A percentile compares a stretch with the other conserved stretches of the same genome.
phyloP scores from a whole-genome alignment of 164 flowering plant species.

The Nelumbo lutea region DNA sequence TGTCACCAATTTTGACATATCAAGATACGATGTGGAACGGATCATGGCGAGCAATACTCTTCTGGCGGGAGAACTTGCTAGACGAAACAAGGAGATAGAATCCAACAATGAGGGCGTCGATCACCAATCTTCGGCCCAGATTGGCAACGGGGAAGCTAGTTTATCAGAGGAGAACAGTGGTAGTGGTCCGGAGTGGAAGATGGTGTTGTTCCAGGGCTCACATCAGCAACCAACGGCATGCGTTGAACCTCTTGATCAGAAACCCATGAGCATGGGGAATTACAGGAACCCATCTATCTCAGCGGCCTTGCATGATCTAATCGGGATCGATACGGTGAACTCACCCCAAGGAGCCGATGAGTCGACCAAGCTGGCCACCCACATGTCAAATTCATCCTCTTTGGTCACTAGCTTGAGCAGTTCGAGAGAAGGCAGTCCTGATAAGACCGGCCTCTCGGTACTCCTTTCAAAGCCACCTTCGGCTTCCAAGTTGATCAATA shows the following conservation, averaged over 20 bases:
- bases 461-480: slow-evolving; percentile 35
- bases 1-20: slow-evolving; percentile 63
- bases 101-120: slow-evolving; percentile 6
- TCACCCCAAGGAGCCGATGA: slow-evolving; percentile 25
- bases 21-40: slow-evolving; percentile 54
- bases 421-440: slow-evolving; percentile 74
- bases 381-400: slow-evolving; percentile 55
- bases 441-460: slow-evolving; percentile 32
- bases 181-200: slow-evolving; percentile 40
- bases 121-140: slow-evolving; percentile 13
- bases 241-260: slow-evolving; percentile 31
- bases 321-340: slow-evolving; percentile 32
- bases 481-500: slow-evolving; percentile 25
- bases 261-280: slow-evolving; percentile 14
- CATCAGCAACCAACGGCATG: slow-evolving; percentile 14
- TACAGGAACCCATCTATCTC: slow-evolving; percentile 28
- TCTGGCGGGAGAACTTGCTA: slow-evolving; percentile 53
- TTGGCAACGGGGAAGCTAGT: slow-evolving; percentile 15
- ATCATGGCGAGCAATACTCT: slow-evolving; percentile 57
- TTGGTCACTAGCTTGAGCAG: slow-evolving; percentile 61
- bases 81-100: slow-evolving; percentile 33
- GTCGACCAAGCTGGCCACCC: slow-evolving; percentile 25
- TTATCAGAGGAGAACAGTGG: slow-evolving; percentile 22
- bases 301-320: slow-evolving; percentile 42
- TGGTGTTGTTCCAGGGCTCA: slow-evolving; percentile 29